phyloP scores from a whole-genome alignment of 2,329 filamentous ascomycete genomes.

The Cadophora sp. region DNA sequence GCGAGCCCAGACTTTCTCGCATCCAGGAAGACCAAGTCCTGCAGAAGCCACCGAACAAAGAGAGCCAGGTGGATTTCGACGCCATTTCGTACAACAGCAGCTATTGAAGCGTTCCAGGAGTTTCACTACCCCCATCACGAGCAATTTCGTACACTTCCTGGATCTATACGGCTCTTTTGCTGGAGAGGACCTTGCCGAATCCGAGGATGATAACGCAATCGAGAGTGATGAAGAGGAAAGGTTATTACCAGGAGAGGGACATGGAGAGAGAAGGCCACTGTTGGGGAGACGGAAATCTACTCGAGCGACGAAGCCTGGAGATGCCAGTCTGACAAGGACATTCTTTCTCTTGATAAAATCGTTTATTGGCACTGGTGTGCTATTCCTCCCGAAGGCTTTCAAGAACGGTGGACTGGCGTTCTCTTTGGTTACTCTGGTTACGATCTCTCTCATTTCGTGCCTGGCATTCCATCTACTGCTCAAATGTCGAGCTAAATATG shows the following conservation, averaged over 20 bases:
- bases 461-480: conserved; percentile 80
- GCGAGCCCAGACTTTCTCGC: conserved; percentile 72
- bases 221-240: conserved; percentile 66
- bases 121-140: conserved; percentile 73
- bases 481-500: conserved; percentile 66
- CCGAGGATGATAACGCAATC: conserved; percentile 50
- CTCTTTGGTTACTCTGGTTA: conserved; percentile 83
- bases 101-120: conserved; percentile 35
- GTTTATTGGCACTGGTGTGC: conserved; percentile 92
- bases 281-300: conserved; percentile 73
- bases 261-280: conserved; percentile 81
- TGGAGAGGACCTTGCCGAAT: conserved; percentile 89
- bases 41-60: conserved; percentile 53
- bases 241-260: conserved; percentile 67
- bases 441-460: conserved; percentile 96
- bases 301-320: conserved; percentile 67
- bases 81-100: conserved; percentile 55
- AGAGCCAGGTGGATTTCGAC: conserved; percentile 59
- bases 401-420: conserved; percentile 96
- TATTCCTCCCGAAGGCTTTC: conserved; percentile 90
- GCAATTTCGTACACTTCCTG: conserved; percentile 91
- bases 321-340: conserved; percentile 77
- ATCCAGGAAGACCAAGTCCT: conserved; percentile 48
- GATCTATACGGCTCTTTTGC: conserved; percentile 95
- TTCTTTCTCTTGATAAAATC: conserved; percentile 91